These are phyloP conservation scores for Phytophthora sp. DNA, from an alignment of 352 stramenopile species.

Conservation along the genomic window DNA sequence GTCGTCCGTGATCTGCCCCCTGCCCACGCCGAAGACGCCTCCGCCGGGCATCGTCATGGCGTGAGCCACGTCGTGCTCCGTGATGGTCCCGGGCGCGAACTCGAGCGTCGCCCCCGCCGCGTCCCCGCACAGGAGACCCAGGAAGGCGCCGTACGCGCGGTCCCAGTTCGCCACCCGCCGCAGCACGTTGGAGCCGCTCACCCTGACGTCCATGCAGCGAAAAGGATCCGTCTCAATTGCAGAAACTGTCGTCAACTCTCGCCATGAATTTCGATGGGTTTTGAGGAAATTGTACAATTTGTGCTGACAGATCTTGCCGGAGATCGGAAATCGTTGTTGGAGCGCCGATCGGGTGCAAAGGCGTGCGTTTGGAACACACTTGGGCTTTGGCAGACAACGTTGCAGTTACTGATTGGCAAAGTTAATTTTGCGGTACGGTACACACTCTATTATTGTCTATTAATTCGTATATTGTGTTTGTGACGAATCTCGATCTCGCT, in stretches of 20 bases:
- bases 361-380: too few species aligned
- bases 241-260: too few species aligned
- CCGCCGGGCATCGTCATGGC: constrained; percentile 63
- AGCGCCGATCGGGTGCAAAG: too few species aligned
- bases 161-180: constrained; percentile 25
- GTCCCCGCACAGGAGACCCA: constrained; percentile 56
- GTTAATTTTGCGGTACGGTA: too few species aligned
- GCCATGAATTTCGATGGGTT: too few species aligned
- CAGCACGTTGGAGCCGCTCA: constrained; percentile 6
- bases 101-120: constrained; percentile 63
- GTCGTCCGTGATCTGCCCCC: constrained; percentile 68
- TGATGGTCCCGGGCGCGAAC: constrained; percentile 43
- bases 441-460: too few species aligned
- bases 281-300: too few species aligned
- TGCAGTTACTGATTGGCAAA: too few species aligned
- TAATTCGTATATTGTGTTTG: not conserved
- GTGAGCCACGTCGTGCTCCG: constrained; percentile 11
- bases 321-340: too few species aligned
- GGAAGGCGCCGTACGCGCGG: constrained; percentile 52
- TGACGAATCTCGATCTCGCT: constrained; percentile 12
- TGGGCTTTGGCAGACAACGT: too few species aligned
- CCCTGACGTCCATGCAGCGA: constrained; percentile 2
- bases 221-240: too few species aligned
- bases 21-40: constrained; percentile 44
- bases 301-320: too few species aligned